A percentile compares a stretch with the other conserved stretches of the same genome.
Conservation (phyloP, 108 stramenopile species). For the Cyclotella cryptica region DNA sequence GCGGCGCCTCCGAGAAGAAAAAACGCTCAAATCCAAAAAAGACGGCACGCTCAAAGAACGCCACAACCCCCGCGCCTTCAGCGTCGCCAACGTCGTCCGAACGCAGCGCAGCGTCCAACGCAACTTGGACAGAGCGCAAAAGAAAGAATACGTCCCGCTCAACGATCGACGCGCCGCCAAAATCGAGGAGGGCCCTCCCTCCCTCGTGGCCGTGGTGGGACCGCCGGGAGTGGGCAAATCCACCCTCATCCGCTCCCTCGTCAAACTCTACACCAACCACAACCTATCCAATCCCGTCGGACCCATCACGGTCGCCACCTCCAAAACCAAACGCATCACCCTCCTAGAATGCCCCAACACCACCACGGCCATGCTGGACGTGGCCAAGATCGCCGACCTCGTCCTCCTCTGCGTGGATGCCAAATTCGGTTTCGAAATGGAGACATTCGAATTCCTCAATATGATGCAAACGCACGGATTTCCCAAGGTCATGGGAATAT, state of each 20-base stretch:
- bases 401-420: conserved; percentile 97
- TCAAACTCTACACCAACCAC: conserved; percentile 96
- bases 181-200: conserved; percentile 78
- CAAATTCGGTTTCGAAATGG: conserved; percentile 99
- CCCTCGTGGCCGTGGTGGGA: conserved; percentile 95
- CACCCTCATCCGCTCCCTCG: conserved; percentile 95
- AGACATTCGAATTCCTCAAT: conserved; percentile 99
- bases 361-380: conserved; percentile 96
- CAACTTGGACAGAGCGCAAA: conserved; percentile 93
- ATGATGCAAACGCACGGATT: conserved; percentile 98
- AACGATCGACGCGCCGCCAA: conserved; percentile 66
- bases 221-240: conserved; percentile 94
- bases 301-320: conserved; percentile 96
- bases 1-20: conserved; percentile 86
- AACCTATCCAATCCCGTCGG: conserved; percentile 86
- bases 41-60: conserved; percentile 71
- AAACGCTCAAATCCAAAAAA: conserved; percentile 76
- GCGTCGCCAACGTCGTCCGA: conserved; percentile 92
- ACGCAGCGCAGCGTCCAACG: conserved; percentile 95
- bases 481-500: conserved; percentile 98
- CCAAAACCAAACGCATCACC: conserved; percentile 93
- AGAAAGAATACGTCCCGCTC: conserved; percentile 95
- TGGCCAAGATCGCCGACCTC: conserved; percentile 98
- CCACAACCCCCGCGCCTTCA: conserved; percentile 95
- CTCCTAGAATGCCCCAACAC: conserved; percentile 95